Base-by-base conservation (phyloP, 202 grass and related monocot species). In the Zizania palustris region DNA sequence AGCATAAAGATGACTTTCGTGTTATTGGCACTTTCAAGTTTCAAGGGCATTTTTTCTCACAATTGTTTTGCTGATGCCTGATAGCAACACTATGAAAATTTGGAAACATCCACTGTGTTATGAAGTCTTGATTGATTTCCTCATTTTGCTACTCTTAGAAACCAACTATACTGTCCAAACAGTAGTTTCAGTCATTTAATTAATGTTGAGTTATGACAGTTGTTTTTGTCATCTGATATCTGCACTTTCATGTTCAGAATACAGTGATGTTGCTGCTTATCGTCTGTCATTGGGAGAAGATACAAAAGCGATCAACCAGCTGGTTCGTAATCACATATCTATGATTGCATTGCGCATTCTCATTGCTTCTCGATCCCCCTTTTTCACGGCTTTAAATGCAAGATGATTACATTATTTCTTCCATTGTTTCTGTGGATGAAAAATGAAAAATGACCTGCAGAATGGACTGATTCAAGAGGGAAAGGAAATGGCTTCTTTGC, bases 251-350 rank as follows among this genome's bases (percentile, higher is more conserved):
- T 79, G 64, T 94, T 65, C 83, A 97, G 95, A 97, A 19, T 97
- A 92, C 71, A 84, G 91, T 37, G 95, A 97, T 85, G 95, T 97
- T 54, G 95, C 95, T 74, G 91, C 95, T 44, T 97, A 97, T 61
- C 89, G 91, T 39, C 84, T 97, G 69, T 94, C 95, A 46, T 62
- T 97, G 69, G 89, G 86, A 76, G 95, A 97, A 88, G 95, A 97
- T 83, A 97, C 95, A 71, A 97, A 97, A 93, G 95, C 91, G 57
- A 94, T 97, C 83, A 97, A 97, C 65, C 95, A 97, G 79, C 74
- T 97, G 89, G 95, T 97, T 92, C 40, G 65, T 48, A 60, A 11
- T 57, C 59, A 3, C 10, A 48, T 61, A 45, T 67, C 18, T 38
- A 57, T 43, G 58, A 74, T 74, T 79, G 69, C 1, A 65, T 72